Evolutionary conservation across 805 yeast species (phyloP).

Genomic region (Teunomyces cretensis): DNA sequence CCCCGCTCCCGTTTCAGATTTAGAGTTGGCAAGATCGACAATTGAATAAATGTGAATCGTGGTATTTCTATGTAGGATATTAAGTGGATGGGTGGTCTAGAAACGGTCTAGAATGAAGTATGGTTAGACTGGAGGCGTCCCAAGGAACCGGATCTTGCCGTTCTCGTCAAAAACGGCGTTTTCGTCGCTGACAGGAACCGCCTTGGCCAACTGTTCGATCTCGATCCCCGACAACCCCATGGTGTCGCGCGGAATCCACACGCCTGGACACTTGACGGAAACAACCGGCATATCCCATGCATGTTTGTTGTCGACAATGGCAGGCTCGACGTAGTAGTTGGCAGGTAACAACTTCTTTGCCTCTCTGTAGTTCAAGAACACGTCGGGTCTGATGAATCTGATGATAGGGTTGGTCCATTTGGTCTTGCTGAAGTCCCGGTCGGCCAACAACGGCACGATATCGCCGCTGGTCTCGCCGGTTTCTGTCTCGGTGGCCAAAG

Average conservation of each 20-base stretch:
- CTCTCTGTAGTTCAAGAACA: slow-evolving; percentile 47
- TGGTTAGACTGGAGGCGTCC: slow-evolving; percentile 31
- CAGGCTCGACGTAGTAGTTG: slow-evolving; percentile 34
- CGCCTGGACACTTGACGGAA: slow-evolving; percentile 62
- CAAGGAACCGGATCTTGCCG: slow-evolving; percentile 32
- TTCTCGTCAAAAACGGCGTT: slow-evolving; percentile 53
- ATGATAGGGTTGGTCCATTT: slow-evolving; percentile 43
- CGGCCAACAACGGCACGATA: slow-evolving; percentile 66
- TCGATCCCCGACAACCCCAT: slow-evolving; percentile 72
- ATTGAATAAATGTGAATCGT: no score
- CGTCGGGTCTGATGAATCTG: slow-evolving; percentile 58
- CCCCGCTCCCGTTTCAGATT: no score
- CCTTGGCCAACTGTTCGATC: slow-evolving; percentile 53
- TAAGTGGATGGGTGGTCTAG: no score
- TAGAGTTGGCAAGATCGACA: no score
- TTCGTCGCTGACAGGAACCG: slow-evolving; percentile 65
- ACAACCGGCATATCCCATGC: slow-evolving; percentile 82
- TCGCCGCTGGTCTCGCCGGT: slow-evolving; percentile 14
- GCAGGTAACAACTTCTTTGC: slow-evolving; percentile 37
- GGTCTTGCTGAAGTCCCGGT: slow-evolving; percentile 50
- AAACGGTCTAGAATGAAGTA: no score
- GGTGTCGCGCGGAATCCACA: slow-evolving; percentile 92
- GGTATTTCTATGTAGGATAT: no score
- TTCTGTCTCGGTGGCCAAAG: slow-evolving; percentile 10
- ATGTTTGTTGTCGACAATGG: slow-evolving; percentile 47